Evolutionary conservation across 23 red algal genomes (phyloP).

Genomic region (Agarophyton chilense): DNA sequence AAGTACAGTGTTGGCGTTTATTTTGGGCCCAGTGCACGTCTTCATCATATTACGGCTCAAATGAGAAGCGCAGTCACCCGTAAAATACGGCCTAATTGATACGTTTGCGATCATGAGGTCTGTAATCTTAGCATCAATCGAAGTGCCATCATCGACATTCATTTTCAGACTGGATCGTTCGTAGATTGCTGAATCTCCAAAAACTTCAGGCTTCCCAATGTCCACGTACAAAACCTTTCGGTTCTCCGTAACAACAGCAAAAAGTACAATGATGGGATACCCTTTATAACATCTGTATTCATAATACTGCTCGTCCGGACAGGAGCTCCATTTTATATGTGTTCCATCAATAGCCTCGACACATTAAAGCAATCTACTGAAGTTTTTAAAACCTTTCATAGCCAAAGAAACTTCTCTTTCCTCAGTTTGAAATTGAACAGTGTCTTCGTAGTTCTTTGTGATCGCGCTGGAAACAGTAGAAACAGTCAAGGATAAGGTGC

Average conservation of each 20-base stretch:
- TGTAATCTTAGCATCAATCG: constrained; percentile 1
- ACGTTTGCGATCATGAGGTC: background rate
- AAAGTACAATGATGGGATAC: constrained; percentile 12
- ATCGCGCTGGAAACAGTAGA: background rate
- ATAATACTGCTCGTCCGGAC: constrained; percentile 8
- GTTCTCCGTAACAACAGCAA: background rate
- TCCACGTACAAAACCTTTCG: constrained; percentile 2
- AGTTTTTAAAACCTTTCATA: background rate
- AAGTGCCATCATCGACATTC: background rate
- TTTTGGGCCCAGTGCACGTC: background rate
- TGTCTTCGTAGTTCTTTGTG: background rate
- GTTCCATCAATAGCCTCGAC: constrained; percentile 38
- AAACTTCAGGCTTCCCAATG: background rate
- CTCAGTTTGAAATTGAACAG: background rate
- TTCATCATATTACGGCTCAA: constrained; percentile 31
- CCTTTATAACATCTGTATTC: constrained; percentile 35
- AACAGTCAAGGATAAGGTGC: background rate
- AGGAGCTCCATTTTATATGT: background rate
- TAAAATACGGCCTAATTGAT: constrained; percentile 12
- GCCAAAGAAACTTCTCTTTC: background rate
- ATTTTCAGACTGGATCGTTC: background rate
- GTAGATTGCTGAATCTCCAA: constrained; percentile 16
- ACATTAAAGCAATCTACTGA: constrained; percentile 22
- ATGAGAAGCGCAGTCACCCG: constrained; percentile 9
- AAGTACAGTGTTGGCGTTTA: background rate